Base-by-base conservation (phyloP, 192 early-diverging fungal genomes). In the Diversispora epigaea region DNA sequence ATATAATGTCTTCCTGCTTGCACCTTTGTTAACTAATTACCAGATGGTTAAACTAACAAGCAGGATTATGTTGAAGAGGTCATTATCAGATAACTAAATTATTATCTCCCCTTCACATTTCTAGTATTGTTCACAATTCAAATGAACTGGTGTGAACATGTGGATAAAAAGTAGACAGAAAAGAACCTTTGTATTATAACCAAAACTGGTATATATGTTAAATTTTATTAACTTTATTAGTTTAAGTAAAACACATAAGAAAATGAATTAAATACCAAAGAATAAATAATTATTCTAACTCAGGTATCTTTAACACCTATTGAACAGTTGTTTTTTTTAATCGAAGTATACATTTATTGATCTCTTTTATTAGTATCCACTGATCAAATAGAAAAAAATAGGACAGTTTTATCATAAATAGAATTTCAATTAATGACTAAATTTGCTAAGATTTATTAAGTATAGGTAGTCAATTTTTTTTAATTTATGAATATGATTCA, bases 341-440 rank as follows among this genome's bases (percentile, higher is more conserved):
- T 41, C 56, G 67, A 77, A 77, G 76, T 77, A 77, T 55, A 52
- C 3, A 57, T 44, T 15, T 4, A 60, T 77, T 60, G 70, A 76
- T 76, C 19, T 76, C 43, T 7, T 60, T 22, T 41, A 76, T 43
- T 41, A 77, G 9, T 12, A 57, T 25, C 40, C 71, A 66, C 17
- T 77, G n/a, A n/a, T n/a, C n/a, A n/a, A n/a, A n/a, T n/a, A n/a
- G n/a, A n/a, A n/a, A n/a, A n/a, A n/a, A n/a, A n/a, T n/a, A n/a
- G n/a, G n/a, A n/a, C n/a, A n/a, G n/a, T n/a, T n/a, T n/a, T n/a
- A n/a, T n/a, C n/a, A n/a, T n/a, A n/a, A n/a, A n/a, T n/a, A n/a
- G n/a, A n/a, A n/a, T n/a, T n/a, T n/a, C n/a, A n/a, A n/a, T n/a
- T n/a, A n/a, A n/a, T n/a, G n/a, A n/a, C n/a, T n/a, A n/a, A n/a